These are phyloP conservation scores for Diaporthe ampelina DNA, from an alignment of 2,329 filamentous ascomycete species.

Conservation along the genomic window DNA sequence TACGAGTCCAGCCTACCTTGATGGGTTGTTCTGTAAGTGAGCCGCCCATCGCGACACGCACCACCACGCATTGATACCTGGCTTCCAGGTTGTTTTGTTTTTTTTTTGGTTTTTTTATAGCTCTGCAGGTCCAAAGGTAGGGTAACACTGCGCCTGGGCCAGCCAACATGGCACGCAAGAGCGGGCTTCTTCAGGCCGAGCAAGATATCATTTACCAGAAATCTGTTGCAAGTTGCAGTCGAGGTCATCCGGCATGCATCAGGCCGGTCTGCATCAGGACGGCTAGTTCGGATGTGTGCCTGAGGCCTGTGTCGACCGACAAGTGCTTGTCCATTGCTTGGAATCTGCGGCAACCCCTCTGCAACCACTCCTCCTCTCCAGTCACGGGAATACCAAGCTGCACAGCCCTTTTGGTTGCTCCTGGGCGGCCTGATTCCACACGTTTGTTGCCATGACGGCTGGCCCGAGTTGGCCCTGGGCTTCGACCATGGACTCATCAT, in stretches of 20 bases:
- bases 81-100: background rate
- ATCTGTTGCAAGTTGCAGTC: background rate
- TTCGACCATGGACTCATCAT: constrained; percentile 17
- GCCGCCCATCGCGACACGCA: background rate
- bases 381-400: background rate
- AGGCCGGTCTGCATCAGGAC: constrained; percentile 6
- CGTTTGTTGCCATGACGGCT: background rate
- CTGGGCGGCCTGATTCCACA: background rate
- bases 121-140: constrained; percentile 15
- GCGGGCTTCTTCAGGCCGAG: background rate
- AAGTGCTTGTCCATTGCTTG: background rate
- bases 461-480: background rate
- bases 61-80: background rate
- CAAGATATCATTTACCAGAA: background rate
- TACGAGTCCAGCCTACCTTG: background rate
- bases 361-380: background rate
- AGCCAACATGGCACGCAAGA: background rate
- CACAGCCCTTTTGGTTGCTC: background rate
- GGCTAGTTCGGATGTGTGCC: background rate
- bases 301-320: background rate
- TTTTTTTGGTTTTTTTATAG: background rate
- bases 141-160: background rate
- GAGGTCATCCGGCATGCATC: background rate
- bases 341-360: background rate
- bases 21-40: background rate